These are phyloP conservation scores for Penicillium mononematosum DNA, from an alignment of 495 filamentous ascomycete species.

Conservation along the genomic window DNA sequence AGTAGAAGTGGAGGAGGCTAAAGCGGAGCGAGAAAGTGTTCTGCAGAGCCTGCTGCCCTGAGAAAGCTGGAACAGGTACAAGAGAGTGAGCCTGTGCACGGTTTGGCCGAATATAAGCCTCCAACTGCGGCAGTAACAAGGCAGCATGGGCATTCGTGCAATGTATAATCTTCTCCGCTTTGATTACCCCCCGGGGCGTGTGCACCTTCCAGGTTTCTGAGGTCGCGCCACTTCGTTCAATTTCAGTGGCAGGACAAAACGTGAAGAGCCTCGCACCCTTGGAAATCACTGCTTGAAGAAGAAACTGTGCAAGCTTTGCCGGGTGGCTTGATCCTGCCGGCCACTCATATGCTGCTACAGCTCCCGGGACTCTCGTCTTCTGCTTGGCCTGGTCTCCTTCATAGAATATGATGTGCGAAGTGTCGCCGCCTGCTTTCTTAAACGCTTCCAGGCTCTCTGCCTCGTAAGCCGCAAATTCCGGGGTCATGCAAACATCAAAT, in stretches of 20 bases:
- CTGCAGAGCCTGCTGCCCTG: conserved; percentile 17
- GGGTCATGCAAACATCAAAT: conserved; percentile 36
- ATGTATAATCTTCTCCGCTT: conserved; percentile 28
- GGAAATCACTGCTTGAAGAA: conserved; percentile 23
- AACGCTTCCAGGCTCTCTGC: conserved; percentile 29
- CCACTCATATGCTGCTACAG: conserved; percentile 37
- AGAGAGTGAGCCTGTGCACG: conserved; percentile 34
- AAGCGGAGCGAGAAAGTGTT: conserved; percentile 33
- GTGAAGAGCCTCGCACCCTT: conserved; percentile 28
- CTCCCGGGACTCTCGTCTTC: conserved; percentile 24
- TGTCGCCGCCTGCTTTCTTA: conserved; percentile 27
- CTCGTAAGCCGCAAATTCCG: conserved; percentile 30
- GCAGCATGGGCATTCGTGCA: conserved; percentile 38
- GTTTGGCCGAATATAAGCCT: conserved; percentile 26
- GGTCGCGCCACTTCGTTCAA: conserved; percentile 11
- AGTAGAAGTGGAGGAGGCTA: conserved; percentile 35
- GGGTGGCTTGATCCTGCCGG: conserved; percentile 34
- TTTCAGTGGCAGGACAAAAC: conserved; percentile 27
- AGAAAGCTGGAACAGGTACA: conserved; percentile 22
- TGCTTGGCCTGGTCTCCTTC: conserved; percentile 23
- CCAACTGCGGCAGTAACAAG: conserved; percentile 25
- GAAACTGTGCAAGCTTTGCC: conserved; percentile 33
- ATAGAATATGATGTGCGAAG: conserved; percentile 27
- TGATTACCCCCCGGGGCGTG: conserved; percentile 23
- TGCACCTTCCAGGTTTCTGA: conserved; percentile 24